phyloP scores from a whole-genome alignment of 2,329 filamentous ascomycete species.

The Tolypocladium sp. region DNA sequence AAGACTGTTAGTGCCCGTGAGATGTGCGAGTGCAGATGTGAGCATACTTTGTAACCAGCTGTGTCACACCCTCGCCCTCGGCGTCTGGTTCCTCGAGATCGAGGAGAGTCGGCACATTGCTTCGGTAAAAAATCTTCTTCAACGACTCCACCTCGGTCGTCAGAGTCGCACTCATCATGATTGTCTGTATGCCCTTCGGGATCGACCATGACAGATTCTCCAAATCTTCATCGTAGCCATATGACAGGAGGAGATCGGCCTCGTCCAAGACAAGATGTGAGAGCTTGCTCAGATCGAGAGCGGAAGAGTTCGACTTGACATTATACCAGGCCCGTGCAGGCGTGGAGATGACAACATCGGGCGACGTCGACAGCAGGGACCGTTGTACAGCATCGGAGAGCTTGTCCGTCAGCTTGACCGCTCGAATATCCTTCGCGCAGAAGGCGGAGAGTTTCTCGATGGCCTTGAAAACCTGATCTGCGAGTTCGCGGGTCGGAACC shows the following conservation, averaged over 20 bases:
- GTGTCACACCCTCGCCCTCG: conserved; percentile 66
- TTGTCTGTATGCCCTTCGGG: conserved; percentile 79
- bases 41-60: conserved; percentile 70
- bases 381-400: conserved; percentile 82
- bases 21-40: not conserved
- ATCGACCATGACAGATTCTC: conserved; percentile 68
- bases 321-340: conserved; percentile 76
- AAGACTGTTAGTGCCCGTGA: conserved; percentile 6
- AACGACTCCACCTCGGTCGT: conserved; percentile 79
- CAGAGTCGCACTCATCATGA: conserved; percentile 89
- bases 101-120: conserved; percentile 59
- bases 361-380: conserved; percentile 73
- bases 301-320: conserved; percentile 53
- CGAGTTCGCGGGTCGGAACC: conserved; percentile 89
- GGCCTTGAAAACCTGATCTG: conserved; percentile 77
- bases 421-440: conserved; percentile 74
- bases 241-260: conserved; percentile 85
- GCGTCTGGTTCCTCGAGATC: conserved; percentile 77
- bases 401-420: conserved; percentile 82
- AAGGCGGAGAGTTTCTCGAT: conserved; percentile 71
- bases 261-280: conserved; percentile 84
- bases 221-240: conserved; percentile 88
- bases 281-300: conserved; percentile 62
- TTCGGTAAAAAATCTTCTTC: conserved; percentile 73
- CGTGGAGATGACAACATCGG: conserved; percentile 86